Evolutionary conservation across 2,329 filamentous ascomycete genomes (phyloP).

Genomic region (Triangularia verruculosa): DNA sequence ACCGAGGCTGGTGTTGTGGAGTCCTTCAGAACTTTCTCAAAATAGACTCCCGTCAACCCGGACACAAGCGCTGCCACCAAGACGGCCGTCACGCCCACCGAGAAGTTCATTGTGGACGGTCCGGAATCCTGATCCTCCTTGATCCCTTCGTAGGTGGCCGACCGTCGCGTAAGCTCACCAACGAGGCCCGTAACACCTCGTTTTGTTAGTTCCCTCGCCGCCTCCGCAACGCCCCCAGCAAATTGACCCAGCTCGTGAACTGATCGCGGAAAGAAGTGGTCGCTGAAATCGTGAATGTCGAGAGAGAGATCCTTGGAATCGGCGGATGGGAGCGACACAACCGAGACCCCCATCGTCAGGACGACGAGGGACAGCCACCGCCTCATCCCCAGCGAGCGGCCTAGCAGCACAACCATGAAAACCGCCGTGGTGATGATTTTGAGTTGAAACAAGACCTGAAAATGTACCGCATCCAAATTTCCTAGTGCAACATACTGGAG

Average conservation of each 20-base stretch:
- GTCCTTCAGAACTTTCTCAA: slow-evolving; percentile 89
- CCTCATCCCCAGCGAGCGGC: slow-evolving; percentile 64
- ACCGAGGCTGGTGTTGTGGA: slow-evolving; percentile 72
- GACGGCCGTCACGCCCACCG: slow-evolving; percentile 75
- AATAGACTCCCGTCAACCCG: slow-evolving; percentile 80
- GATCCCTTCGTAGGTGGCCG: slow-evolving; percentile 89
- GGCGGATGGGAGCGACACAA: slow-evolving; percentile 75
- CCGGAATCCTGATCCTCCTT: slow-evolving; percentile 57
- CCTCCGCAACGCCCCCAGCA: slow-evolving; percentile 49
- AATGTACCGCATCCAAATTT: slow-evolving; percentile 88
- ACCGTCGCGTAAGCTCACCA: slow-evolving; percentile 59
- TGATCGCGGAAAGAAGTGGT: slow-evolving; percentile 73
- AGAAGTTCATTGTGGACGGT: slow-evolving; percentile 65
- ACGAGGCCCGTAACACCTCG: slow-evolving; percentile 40
- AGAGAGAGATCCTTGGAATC: slow-evolving; percentile 54
- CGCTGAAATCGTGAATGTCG: slow-evolving; percentile 60
- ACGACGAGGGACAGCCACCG: slow-evolving; percentile 80
- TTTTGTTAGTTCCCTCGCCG: slow-evolving; percentile 50
- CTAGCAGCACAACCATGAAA: slow-evolving; percentile 77
- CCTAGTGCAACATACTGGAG: slow-evolving; percentile 88
- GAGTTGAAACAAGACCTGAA: slow-evolving; percentile 89
- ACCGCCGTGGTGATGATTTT: slow-evolving; percentile 90
- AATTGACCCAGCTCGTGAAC: slow-evolving; percentile 72
- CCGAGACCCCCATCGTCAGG: slow-evolving; percentile 75
- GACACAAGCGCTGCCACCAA: slow-evolving; percentile 75